Evolutionary conservation across 2,329 filamentous ascomycete species (phyloP).

Genomic region (Aureobasidium sp.): DNA sequence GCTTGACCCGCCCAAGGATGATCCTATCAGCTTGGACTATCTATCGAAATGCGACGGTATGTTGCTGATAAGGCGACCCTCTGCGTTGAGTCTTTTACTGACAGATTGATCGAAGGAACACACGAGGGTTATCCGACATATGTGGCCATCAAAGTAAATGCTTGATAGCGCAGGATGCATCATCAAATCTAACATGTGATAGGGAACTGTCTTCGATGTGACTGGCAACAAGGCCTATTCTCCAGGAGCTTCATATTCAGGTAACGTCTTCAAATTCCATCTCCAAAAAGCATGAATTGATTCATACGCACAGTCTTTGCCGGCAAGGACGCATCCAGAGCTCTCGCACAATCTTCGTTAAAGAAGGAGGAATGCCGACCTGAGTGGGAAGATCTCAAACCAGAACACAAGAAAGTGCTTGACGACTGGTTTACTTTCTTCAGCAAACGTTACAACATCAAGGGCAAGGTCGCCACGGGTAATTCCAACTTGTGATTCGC

Average conservation of each 20-base stretch:
- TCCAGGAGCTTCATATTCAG: conserved; percentile 73
- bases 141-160: conserved; percentile 50
- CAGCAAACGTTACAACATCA: conserved; percentile 90
- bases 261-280: conserved; percentile 44
- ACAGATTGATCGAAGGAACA: conserved; percentile 42
- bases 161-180: neutral
- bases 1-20: conserved; percentile 78
- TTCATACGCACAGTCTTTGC: conserved; percentile 70
- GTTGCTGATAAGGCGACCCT: neutral
- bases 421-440: conserved; percentile 96
- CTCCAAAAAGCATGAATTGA: neutral
- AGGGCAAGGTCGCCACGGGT: conserved; percentile 46
- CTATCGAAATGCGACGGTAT: conserved; percentile 75
- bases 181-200: neutral
- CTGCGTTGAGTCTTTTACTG: neutral
- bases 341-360: conserved; percentile 76
- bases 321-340: conserved; percentile 91
- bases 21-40: conserved; percentile 73
- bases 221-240: conserved; percentile 82
- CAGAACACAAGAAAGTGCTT: conserved; percentile 77
- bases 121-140: conserved; percentile 55
- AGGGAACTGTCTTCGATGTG: conserved; percentile 90
- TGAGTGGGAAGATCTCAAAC: conserved; percentile 74
- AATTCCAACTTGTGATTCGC: neutral
- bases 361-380: conserved; percentile 75